phyloP scores from a whole-genome alignment of 345 rosid genomes.

The Excoecaria cochinchinensis region DNA sequence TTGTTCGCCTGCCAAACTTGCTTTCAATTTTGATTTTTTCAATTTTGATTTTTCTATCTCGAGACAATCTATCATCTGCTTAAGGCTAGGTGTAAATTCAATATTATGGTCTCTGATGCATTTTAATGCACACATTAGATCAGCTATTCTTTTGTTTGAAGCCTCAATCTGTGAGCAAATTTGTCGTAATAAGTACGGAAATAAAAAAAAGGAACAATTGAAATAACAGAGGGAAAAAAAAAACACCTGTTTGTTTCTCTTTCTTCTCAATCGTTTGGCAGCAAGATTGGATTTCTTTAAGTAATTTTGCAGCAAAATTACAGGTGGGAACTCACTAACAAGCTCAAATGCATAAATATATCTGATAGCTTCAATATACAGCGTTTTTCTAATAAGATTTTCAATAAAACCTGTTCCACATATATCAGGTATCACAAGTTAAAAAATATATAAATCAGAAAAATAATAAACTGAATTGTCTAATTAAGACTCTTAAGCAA shows the following conservation, averaged over 20 bases:
- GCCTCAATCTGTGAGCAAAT: slow-evolving; percentile 26
- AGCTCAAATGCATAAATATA: slow-evolving; percentile 36
- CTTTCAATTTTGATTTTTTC: slow-evolving; percentile 1
- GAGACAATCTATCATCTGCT: slow-evolving; percentile 8
- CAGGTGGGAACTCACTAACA: slow-evolving; percentile 29
- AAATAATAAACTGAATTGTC: background rate
- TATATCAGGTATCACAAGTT: background rate
- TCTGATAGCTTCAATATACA: slow-evolving; percentile 28
- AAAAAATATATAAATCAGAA: background rate
- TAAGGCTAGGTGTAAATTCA: slow-evolving; percentile 4
- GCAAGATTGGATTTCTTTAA: background rate
- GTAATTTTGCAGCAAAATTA: slow-evolving; percentile 23
- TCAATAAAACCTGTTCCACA: slow-evolving; percentile 33
- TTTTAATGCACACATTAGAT: slow-evolving; percentile 14
- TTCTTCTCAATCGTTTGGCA: slow-evolving; percentile 7
- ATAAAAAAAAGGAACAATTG: background rate
- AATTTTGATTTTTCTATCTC: slow-evolving; percentile 19
- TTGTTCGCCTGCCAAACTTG: background rate
- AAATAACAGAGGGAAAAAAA: background rate
- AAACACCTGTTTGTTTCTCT: slow-evolving; percentile 25
- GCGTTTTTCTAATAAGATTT: slow-evolving; percentile 27
- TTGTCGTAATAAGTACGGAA: background rate
- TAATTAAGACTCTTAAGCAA: background rate
- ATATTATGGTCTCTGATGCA: slow-evolving; percentile 31
- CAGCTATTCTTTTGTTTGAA: slow-evolving; percentile 19